Evolutionary conservation across 1,284 basidiomycete genomes (phyloP).

Genomic region (Cryptococcus neoformans): DNA sequence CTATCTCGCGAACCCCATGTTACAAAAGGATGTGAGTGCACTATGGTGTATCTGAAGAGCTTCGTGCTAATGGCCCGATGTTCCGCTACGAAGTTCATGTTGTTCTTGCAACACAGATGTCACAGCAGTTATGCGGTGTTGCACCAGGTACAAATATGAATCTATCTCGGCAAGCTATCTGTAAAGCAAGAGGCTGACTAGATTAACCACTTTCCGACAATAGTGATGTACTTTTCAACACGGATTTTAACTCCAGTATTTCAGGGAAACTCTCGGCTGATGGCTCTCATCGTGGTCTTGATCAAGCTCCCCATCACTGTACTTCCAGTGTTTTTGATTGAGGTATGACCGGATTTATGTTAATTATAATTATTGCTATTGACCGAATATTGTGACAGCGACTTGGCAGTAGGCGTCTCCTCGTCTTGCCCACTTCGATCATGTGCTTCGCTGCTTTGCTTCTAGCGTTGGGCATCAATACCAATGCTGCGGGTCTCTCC

Average conservation of each 20-base stretch:
- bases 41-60: neutral
- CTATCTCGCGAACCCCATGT: slow-evolving; percentile 23
- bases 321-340: slow-evolving; percentile 50
- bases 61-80: slow-evolving; percentile 1
- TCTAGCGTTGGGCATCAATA: slow-evolving; percentile 36
- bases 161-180: neutral
- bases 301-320: slow-evolving; percentile 51
- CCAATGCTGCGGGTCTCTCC: slow-evolving; percentile 15
- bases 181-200: neutral
- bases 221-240: slow-evolving; percentile 49
- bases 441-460: slow-evolving; percentile 24
- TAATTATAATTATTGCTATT: neutral
- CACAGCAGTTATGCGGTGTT: slow-evolving; percentile 40
- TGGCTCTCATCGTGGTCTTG: slow-evolving; percentile 42
- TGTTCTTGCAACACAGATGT: slow-evolving; percentile 34
- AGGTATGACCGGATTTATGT: slow-evolving; percentile 20
- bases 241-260: slow-evolving; percentile 46
- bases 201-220: neutral
- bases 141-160: slow-evolving; percentile 22
- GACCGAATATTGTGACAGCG: slow-evolving; percentile 13
- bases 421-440: slow-evolving; percentile 25
- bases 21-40: slow-evolving; percentile 24
- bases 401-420: slow-evolving; percentile 23
- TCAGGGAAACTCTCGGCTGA: slow-evolving; percentile 31
- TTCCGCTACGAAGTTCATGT: slow-evolving; percentile 21